Evolutionary conservation across 225 moss, liverwort and hornwort species (phyloP).

Genomic region (Thuidium tamariscinum): DNA sequence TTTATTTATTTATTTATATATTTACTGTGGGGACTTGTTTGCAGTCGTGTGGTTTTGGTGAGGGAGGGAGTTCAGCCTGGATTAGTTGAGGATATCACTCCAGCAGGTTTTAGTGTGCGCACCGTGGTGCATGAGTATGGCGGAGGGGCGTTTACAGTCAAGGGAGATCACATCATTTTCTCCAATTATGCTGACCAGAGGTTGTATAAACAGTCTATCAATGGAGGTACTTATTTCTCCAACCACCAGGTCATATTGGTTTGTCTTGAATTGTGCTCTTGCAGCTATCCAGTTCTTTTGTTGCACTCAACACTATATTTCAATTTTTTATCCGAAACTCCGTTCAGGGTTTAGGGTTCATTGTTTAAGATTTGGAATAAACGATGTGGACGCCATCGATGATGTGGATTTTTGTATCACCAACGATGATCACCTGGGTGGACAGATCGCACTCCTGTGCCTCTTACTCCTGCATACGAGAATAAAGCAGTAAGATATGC

Average conservation of each 20-base stretch:
- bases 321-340: background rate
- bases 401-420: background rate
- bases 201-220: constrained; percentile 65
- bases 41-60: constrained; percentile 71
- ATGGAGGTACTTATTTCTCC: constrained; percentile 37
- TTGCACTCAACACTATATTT: background rate
- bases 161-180: constrained; percentile 55
- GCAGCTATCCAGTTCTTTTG: background rate
- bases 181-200: constrained; percentile 83
- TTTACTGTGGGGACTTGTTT: background rate
- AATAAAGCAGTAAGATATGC: constrained; percentile 61
- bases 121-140: constrained; percentile 85
- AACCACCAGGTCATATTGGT: background rate
- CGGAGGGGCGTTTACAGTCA: constrained; percentile 56
- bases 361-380: background rate
- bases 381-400: background rate
- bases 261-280: background rate
- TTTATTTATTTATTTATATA: no score
- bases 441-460: constrained; percentile 59
- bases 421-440: background rate
- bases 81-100: constrained; percentile 64
- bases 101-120: constrained; percentile 56
- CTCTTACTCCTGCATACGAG: constrained; percentile 55
- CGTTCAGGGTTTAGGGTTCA: background rate
- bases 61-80: constrained; percentile 51